A percentile compares a stretch with the other conserved stretches of the same genome.
phyloP scores from a whole-genome alignment of 2,329 filamentous ascomycete species.

The Curvularia sp. region DNA sequence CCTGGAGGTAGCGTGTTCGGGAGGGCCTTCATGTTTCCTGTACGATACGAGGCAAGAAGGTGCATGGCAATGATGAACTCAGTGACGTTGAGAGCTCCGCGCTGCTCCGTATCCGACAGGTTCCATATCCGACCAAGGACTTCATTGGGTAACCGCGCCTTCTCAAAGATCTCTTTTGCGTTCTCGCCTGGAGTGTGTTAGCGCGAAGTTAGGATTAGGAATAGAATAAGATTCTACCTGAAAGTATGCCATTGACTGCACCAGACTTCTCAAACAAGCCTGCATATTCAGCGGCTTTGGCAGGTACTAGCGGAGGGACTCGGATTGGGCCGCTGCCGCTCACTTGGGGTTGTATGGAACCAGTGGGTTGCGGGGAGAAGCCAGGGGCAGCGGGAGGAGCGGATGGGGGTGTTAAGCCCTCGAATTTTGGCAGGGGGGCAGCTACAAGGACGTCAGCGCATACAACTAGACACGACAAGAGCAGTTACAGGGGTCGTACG shows the following conservation, averaged over 20 bases:
- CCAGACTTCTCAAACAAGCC: conserved; percentile 90
- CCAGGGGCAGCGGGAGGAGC: conserved; percentile 60
- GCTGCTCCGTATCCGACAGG: conserved; percentile 90
- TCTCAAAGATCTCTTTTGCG: conserved; percentile 94
- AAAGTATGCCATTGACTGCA: conserved; percentile 76
- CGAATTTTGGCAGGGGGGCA: conserved; percentile 90
- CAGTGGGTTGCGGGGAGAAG: conserved; percentile 51
- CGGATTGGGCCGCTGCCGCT: conserved; percentile 70
- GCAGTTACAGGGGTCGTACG: conserved; percentile 54
- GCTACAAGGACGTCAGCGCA: conserved; percentile 53
- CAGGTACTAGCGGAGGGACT: conserved; percentile 85
- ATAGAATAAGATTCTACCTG: conserved; percentile 56
- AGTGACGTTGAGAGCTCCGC: conserved; percentile 82
- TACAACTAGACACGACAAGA: not conserved
- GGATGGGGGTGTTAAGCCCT: conserved; percentile 68
- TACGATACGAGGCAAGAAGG: conserved; percentile 88
- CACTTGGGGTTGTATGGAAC: conserved; percentile 48
- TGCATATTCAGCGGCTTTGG: conserved; percentile 89
- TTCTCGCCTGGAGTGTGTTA: conserved; percentile 67
- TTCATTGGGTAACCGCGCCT: conserved; percentile 87
- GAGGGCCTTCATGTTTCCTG: conserved; percentile 77
- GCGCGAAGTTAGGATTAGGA: too few species aligned
- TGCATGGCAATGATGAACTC: conserved; percentile 99
- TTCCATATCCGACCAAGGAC: conserved; percentile 95
- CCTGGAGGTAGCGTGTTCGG: conserved; percentile 82